Percentiles rank a stretch among this genome's conserved stretches.
Evolutionary conservation across 192 early-diverging fungal species (phyloP).

Genomic region (Obelidium mucronatum): DNA sequence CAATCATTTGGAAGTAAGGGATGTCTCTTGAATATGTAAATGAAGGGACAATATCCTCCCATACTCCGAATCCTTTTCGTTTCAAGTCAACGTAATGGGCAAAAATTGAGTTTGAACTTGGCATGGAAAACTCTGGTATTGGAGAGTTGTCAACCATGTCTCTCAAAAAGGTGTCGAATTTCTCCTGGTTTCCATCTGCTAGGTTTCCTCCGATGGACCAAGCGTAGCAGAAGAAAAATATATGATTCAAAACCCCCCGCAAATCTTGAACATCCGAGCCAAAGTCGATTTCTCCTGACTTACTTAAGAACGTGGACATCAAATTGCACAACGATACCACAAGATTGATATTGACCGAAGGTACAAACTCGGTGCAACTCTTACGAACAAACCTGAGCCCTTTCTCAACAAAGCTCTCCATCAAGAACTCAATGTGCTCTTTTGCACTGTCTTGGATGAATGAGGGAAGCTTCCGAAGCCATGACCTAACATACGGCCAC

Average conservation of each 20-base stretch:
- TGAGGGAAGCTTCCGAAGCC: constrained; percentile 52
- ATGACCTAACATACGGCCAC: constrained; percentile 55
- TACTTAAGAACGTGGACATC: constrained; percentile 55
- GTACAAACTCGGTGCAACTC: constrained; percentile 59
- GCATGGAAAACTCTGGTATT: constrained; percentile 54
- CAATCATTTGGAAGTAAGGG: constrained; percentile 72
- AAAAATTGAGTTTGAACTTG: constrained; percentile 60
- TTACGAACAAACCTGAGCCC: constrained; percentile 61
- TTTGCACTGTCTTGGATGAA: constrained; percentile 48
- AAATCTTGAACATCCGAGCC: constrained; percentile 45
- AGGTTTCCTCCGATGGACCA: constrained; percentile 68
- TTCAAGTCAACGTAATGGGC: constrained; percentile 61
- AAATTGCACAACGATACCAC: constrained; percentile 59
- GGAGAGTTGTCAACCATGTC: constrained; percentile 56
- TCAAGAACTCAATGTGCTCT: constrained; percentile 46
- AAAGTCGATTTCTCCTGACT: constrained; percentile 52
- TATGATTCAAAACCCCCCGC: constrained; percentile 50
- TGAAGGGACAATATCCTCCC: constrained; percentile 64
- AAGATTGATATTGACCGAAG: constrained; percentile 61
- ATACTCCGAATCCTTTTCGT: constrained; percentile 51
- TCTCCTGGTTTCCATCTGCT: constrained; percentile 64
- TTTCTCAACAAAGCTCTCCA: constrained; percentile 54
- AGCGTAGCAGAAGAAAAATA: constrained; percentile 66
- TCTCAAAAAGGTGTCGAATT: constrained; percentile 62
- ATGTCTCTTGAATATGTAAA: constrained; percentile 61